These are phyloP conservation scores for Trichoderma aggressivum DNA, from an alignment of 2,329 filamentous ascomycete species.

Conservation along the genomic window DNA sequence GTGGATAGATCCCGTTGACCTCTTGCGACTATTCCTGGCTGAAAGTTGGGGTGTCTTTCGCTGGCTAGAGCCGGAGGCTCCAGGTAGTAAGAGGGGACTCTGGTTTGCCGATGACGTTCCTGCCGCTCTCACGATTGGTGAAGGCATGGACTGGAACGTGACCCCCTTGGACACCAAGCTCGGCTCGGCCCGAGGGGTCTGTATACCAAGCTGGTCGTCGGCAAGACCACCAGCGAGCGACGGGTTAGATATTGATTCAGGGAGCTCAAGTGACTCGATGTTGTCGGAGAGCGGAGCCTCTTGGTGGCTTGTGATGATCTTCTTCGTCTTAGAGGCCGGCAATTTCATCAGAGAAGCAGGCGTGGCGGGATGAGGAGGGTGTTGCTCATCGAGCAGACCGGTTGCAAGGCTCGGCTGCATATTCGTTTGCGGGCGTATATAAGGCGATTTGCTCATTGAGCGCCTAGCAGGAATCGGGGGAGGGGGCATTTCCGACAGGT, in stretches of 20 bases:
- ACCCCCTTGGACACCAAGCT: constrained; percentile 47
- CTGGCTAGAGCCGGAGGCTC: constrained; percentile 43
- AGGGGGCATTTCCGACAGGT: constrained; percentile 63
- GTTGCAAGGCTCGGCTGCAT: constrained; percentile 18
- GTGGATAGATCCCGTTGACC: constrained; percentile 70
- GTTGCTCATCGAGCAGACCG: constrained; percentile 16
- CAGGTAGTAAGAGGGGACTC: constrained; percentile 60
- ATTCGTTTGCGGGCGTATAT: constrained; percentile 54
- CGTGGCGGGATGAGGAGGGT: constrained; percentile 66
- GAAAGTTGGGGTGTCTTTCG: constrained; percentile 56
- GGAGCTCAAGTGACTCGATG: constrained; percentile 62
- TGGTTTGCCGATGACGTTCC: constrained; percentile 54
- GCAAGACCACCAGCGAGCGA: constrained; percentile 29
- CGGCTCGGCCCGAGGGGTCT: constrained; percentile 37
- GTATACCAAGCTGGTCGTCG: constrained; percentile 39
- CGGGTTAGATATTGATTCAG: constrained; percentile 57
- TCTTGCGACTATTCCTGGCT: constrained; percentile 62
- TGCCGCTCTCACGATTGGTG: constrained; percentile 45
- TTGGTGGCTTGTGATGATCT: constrained; percentile 39
- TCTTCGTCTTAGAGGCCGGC: constrained; percentile 52
- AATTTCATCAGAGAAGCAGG: constrained; percentile 86
- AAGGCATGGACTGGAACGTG: constrained; percentile 46
- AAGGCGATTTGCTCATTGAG: constrained; percentile 65
- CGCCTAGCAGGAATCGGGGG: constrained; percentile 64
- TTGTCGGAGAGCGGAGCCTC: constrained; percentile 48